Base-by-base conservation (phyloP, 768 basidiomycete species). In the Tricholoma saponaceum region DNA sequence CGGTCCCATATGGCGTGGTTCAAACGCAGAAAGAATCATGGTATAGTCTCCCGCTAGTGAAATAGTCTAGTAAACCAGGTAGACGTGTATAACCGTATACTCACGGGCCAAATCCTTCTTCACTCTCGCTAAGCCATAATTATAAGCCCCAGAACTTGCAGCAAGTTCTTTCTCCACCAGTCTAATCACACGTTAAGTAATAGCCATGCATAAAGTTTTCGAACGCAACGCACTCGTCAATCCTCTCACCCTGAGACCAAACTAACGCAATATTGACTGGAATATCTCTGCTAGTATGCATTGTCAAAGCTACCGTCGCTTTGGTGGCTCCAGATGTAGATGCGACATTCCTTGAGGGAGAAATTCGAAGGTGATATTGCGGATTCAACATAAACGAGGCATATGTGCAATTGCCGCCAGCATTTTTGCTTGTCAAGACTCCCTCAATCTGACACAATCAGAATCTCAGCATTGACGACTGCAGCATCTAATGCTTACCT, bases 341-440 rank as follows among this genome's bases (percentile, higher is more conserved):
- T 52, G 54, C 28, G n/a, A 47, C 49, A 47, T 62, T 54, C 39
- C 62, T 66, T 1, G 71, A 64, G 4, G 81, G 74, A 54, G 78
- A 73, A 18, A 96, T 72, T 6, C 72, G 78, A 13, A 98, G 74
- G 55, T 80, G 79, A 70, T 92, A 98, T 66, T 97, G 93, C 0
- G 95, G 95, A 66, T 98, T 98, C 51, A 83, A 70, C 85, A 96
- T 89, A 70, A 89, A 97, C 0, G 89, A 87, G 0, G 91, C 84
- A 61, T 85, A 77, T 4, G 83, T 82, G 56, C 85, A 82, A 66
- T 95, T 95, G 1, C 96, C 96, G 0, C 96, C 96, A 0, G 91
- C 82, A 26, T 84, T 92, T 62, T 85, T 85, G 33, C 72, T 79
- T 0, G 85, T 86, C 60, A 96, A 78, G 0, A 74, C 65, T 7